Evolutionary conservation across 345 rosid species (phyloP).

Genomic region (Lepidium africanum): DNA sequence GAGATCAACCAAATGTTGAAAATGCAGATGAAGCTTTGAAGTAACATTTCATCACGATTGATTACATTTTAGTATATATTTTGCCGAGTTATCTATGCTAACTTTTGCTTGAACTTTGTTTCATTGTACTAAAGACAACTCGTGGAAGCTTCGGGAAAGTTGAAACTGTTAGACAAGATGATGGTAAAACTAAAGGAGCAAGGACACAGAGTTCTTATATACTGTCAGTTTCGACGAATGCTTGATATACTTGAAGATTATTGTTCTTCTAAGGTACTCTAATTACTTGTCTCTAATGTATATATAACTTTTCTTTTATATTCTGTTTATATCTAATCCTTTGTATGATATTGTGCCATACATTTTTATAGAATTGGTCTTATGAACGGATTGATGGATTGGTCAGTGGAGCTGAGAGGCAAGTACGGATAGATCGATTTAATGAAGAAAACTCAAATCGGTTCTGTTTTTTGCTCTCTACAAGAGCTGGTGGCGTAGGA

Average conservation of each 20-base stretch:
- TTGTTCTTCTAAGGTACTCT: conserved; percentile 48
- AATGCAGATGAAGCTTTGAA: conserved; percentile 51
- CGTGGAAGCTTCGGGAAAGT: conserved; percentile 68
- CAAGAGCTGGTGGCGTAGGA: conserved; percentile 94
- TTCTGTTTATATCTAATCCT: not conserved
- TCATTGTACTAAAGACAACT: conserved; percentile 43
- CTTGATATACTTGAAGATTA: conserved; percentile 80
- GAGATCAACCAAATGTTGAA: conserved; percentile 53
- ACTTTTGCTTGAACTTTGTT: not conserved
- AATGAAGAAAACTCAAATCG: conserved; percentile 74
- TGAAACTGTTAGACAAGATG: conserved; percentile 82
- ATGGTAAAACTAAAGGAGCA: conserved; percentile 87
- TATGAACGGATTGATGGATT: conserved; percentile 87
- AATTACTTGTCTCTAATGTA: not conserved
- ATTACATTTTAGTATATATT: not conserved
- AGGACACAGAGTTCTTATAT: conserved; percentile 90
- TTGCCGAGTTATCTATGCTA: not conserved
- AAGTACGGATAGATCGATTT: conserved; percentile 79
- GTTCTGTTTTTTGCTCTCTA: conserved; percentile 87
- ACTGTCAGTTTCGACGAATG: conserved; percentile 82
- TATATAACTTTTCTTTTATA: not conserved
- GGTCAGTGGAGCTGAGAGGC: conserved; percentile 85
- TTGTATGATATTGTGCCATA: not conserved
- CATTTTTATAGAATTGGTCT: conserved; percentile 50
- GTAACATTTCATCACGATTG: conserved; percentile 29